Percentiles rank a stretch among this genome's conserved stretches.
phyloP scores from a whole-genome alignment of 257 asterid genomes.

The Voacanga thouarsii region DNA sequence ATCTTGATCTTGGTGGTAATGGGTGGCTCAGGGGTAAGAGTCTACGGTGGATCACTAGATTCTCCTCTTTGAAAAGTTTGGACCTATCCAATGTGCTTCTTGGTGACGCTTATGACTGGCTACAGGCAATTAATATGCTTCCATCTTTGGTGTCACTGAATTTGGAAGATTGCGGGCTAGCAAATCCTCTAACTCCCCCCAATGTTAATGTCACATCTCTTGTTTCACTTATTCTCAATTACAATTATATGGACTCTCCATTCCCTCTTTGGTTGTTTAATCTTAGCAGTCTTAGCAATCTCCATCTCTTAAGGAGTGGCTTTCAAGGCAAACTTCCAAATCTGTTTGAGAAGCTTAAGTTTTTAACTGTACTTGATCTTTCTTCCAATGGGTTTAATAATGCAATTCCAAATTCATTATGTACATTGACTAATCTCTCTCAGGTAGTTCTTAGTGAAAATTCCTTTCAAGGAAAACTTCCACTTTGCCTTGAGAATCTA shows the following conservation, averaged over 20 bases:
- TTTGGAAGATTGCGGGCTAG: background rate
- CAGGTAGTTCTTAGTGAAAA: background rate
- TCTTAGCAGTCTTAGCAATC: background rate
- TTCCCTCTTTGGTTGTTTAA: background rate
- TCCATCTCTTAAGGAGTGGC: background rate
- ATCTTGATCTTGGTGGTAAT: conserved; percentile 18
- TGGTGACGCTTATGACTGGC: conserved; percentile 11
- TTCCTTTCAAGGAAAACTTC: conserved; percentile 7
- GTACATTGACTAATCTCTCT: conserved; percentile 10
- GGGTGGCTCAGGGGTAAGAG: background rate
- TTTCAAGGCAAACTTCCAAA: conserved; percentile 1
- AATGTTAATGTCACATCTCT: conserved; percentile 15
- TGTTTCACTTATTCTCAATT: conserved; percentile 4
- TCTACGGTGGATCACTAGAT: conserved; percentile 18
- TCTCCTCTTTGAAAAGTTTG: conserved; percentile 19
- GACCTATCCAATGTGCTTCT: conserved; percentile 4
- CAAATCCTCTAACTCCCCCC: no score
- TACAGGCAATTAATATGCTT: conserved; percentile 17
- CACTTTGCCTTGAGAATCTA: background rate
- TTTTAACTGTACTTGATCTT: no score
- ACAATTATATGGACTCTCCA: background rate
- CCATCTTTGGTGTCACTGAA: conserved; percentile 8
- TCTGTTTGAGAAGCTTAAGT: no score
- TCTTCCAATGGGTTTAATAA: no score
- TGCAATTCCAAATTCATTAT: background rate